phyloP scores from a whole-genome alignment of 2,329 filamentous ascomycete species.

The Epichloe gansuensis region DNA sequence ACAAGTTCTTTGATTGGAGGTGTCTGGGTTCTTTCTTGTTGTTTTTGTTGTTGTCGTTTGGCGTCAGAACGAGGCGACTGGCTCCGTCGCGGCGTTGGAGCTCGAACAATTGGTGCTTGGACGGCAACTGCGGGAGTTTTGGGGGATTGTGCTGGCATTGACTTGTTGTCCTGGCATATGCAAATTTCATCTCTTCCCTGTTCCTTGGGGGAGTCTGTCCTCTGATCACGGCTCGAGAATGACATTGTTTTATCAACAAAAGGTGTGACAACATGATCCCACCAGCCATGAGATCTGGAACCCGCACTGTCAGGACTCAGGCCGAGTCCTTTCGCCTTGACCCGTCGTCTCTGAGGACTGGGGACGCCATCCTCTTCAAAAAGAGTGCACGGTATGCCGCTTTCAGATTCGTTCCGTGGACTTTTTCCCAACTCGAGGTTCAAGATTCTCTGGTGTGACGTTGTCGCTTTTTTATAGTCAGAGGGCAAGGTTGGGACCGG shows the following conservation, averaged over 20 bases:
- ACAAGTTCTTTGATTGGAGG: not conserved
- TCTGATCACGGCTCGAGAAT: slow-evolving; percentile 27
- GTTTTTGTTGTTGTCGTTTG: slow-evolving; percentile 4
- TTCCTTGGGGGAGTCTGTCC: slow-evolving; percentile 18
- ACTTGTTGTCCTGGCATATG: slow-evolving; percentile 13
- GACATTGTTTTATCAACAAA: slow-evolving; percentile 39
- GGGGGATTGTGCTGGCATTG: slow-evolving; percentile 9
- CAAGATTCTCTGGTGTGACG: slow-evolving; percentile 21
- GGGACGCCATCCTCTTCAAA: slow-evolving; percentile 52
- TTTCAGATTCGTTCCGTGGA: slow-evolving; percentile 34
- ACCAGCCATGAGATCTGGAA: slow-evolving; percentile 57
- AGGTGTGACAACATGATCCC: slow-evolving; percentile 63
- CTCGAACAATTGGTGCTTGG: slow-evolving; percentile 23
- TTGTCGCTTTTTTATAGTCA: slow-evolving; percentile 23
- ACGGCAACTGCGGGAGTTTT: slow-evolving; percentile 9
- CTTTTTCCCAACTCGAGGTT: slow-evolving; percentile 20
- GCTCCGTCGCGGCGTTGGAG: slow-evolving; percentile 23
- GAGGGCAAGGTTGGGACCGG: slow-evolving; percentile 48
- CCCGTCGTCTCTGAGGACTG: slow-evolving; percentile 26
- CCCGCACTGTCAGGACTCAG: slow-evolving; percentile 36
- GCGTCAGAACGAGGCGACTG: slow-evolving; percentile 16
- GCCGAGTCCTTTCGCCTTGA: slow-evolving; percentile 23
- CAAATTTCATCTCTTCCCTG: slow-evolving; percentile 25
- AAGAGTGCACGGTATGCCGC: slow-evolving; percentile 47
- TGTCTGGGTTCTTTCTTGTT: not conserved